A percentile compares a stretch with the other conserved stretches of the same genome.
These are phyloP conservation scores for Isabelozyma pseudorhagii DNA, from an alignment of 805 yeast genomes.

Conservation along the genomic window DNA sequence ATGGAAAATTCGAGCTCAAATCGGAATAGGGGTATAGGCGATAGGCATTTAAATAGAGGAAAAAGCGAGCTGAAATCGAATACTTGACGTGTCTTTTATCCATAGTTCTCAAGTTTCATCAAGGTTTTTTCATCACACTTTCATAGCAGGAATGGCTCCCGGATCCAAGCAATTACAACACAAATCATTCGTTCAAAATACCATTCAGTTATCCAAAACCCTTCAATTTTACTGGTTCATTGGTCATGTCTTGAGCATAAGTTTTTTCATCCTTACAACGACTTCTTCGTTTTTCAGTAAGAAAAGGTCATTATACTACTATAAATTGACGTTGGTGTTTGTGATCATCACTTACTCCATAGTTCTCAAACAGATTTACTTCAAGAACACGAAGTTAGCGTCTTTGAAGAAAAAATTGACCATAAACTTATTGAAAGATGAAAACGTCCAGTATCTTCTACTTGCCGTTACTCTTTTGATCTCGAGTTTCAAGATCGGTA, in stretches of 20 bases:
- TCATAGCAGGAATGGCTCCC: neutral
- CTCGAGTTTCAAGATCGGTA: conserved; percentile 26
- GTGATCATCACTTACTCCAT: conserved; percentile 60
- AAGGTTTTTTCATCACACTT: too few species aligned
- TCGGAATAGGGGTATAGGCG: too few species aligned
- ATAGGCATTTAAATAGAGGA: too few species aligned
- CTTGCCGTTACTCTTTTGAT: conserved; percentile 29
- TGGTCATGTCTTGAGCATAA: conserved; percentile 53
- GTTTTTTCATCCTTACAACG: conserved; percentile 37
- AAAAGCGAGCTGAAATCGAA: too few species aligned
- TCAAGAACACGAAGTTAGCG: conserved; percentile 27
- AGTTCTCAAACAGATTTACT: conserved; percentile 58
- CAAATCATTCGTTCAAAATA: conserved; percentile 2
- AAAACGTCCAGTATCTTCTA: conserved; percentile 36
- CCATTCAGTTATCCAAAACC: conserved; percentile 23
- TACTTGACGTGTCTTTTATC: too few species aligned
- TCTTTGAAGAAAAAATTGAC: conserved; percentile 2
- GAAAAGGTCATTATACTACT: conserved; percentile 21
- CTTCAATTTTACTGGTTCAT: conserved; percentile 71
- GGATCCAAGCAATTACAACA: neutral
- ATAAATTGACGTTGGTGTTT: conserved; percentile 40
- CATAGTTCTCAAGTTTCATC: too few species aligned
- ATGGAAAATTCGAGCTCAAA: too few species aligned
- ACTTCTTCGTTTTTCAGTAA: conserved; percentile 41
- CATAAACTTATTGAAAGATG: conserved; percentile 30